Evolutionary conservation across 768 basidiomycete genomes (phyloP).

Genomic region (Tulasnella calospora): DNA sequence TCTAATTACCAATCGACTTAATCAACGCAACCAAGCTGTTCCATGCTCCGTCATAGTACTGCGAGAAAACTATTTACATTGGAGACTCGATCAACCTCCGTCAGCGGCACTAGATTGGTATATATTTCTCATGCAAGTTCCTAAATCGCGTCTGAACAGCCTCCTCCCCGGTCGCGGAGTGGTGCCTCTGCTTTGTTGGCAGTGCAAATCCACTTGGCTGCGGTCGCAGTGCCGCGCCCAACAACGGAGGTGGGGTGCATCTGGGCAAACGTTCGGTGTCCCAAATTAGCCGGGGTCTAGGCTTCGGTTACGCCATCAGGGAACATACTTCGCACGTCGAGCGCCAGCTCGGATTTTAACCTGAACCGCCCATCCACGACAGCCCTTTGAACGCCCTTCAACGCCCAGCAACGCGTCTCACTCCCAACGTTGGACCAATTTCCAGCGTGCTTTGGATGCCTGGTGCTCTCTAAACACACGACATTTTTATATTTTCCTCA

Average conservation of each 20-base stretch:
- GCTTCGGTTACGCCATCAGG: background rate
- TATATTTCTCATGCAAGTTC: too few species aligned
- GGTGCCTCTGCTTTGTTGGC: background rate
- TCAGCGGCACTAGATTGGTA: too few species aligned
- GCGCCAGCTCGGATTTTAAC: conserved; percentile 5
- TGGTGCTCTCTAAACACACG: background rate
- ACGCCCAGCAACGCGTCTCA: background rate
- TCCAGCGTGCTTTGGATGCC: background rate
- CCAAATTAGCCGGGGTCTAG: background rate
- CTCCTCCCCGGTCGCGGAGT: background rate
- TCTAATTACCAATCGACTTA: too few species aligned
- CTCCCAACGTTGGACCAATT: background rate
- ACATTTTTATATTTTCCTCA: background rate
- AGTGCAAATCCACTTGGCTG: background rate
- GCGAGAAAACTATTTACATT: too few species aligned
- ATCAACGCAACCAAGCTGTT: too few species aligned
- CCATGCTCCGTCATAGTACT: too few species aligned
- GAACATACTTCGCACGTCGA: background rate
- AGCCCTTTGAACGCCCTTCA: background rate
- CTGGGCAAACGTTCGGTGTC: background rate
- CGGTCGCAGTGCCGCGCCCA: background rate
- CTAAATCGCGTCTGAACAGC: too few species aligned
- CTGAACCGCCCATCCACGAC: conserved; percentile 7
- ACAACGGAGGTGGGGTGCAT: background rate
- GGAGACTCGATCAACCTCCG: too few species aligned